Evolutionary conservation across 2,329 filamentous ascomycete species (phyloP).

Genomic region (Achaetomium macrosporum): DNA sequence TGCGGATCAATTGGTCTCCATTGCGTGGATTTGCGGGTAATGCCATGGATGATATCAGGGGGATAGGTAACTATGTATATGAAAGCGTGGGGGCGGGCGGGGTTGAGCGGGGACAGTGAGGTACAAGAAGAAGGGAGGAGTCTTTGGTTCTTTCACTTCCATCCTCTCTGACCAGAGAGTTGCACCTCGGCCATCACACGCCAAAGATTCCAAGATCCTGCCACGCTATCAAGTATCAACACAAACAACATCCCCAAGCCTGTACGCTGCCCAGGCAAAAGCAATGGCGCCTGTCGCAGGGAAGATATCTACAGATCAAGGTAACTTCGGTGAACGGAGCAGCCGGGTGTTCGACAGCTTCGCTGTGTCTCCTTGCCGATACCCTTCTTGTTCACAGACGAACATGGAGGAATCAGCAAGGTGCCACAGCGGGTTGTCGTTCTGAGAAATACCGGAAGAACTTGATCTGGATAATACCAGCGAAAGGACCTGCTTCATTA

Average conservation of each 20-base stretch:
- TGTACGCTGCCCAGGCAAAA: constrained; percentile 18
- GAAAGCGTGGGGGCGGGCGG: too few relatives aligned
- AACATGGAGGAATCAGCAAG: neutral
- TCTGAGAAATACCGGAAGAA: constrained; percentile 76
- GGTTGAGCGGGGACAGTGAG: too few relatives aligned
- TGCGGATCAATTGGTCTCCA: too few relatives aligned
- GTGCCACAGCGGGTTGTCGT: constrained; percentile 24
- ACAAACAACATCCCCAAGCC: constrained; percentile 1
- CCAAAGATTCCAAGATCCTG: neutral
- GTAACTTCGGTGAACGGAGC: constrained; percentile 42
- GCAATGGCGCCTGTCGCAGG: constrained; percentile 29
- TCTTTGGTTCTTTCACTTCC: too few relatives aligned
- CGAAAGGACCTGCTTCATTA: constrained; percentile 82
- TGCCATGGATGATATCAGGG: too few relatives aligned
- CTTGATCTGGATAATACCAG: constrained; percentile 98
- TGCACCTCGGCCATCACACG: too few relatives aligned
- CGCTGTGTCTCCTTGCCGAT: constrained; percentile 32
- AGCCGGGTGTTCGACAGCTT: constrained; percentile 39
- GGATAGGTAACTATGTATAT: too few relatives aligned
- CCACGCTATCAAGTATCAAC: neutral
- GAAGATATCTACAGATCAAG: constrained; percentile 37
- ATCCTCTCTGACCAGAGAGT: too few relatives aligned
- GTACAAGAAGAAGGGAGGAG: too few relatives aligned
- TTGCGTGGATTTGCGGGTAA: too few relatives aligned
- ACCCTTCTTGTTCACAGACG: neutral